A percentile compares a stretch with the other conserved stretches of the same genome.
Evolutionary conservation across 148 eudicot species (phyloP).

Genomic region (Euryodendron excelsum): DNA sequence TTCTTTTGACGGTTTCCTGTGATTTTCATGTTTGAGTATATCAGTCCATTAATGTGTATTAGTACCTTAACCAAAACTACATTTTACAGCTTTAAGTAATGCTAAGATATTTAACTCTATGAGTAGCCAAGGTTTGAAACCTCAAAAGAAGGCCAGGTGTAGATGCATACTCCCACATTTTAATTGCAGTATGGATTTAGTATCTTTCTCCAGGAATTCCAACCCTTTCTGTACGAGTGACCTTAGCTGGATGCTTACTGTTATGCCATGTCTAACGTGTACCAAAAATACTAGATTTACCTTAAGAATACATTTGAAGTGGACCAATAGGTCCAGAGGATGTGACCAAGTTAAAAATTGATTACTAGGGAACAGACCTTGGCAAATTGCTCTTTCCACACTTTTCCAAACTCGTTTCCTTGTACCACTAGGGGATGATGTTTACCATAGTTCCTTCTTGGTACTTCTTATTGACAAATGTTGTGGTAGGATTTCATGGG

Average conservation of each 20-base stretch:
- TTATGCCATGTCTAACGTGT: too few relatives aligned
- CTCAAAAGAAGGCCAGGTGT: background rate
- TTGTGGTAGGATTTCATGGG: too few relatives aligned
- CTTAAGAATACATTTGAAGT: background rate
- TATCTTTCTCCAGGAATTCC: too few relatives aligned
- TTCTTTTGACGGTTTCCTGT: background rate
- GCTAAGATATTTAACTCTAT: background rate
- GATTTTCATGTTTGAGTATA: background rate
- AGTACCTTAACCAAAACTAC: background rate
- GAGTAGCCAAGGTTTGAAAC: background rate
- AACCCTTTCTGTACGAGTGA: too few relatives aligned
- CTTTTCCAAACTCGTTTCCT: too few relatives aligned
- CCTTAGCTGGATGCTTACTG: too few relatives aligned
- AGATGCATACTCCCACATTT: background rate
- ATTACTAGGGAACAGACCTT: too few relatives aligned
- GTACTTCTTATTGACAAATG: too few relatives aligned
- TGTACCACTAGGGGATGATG: too few relatives aligned
- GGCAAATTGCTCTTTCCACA: too few relatives aligned
- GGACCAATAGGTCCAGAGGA: background rate
- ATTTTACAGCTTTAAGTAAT: background rate
- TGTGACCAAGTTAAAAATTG: background rate
- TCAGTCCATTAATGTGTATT: background rate
- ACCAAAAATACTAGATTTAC: too few relatives aligned
- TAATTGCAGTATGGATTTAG: background rate
- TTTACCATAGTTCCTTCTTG: too few relatives aligned